Base-by-base conservation (phyloP, 23 red algal genomes). In the Gracilaria gracilis region DNA sequence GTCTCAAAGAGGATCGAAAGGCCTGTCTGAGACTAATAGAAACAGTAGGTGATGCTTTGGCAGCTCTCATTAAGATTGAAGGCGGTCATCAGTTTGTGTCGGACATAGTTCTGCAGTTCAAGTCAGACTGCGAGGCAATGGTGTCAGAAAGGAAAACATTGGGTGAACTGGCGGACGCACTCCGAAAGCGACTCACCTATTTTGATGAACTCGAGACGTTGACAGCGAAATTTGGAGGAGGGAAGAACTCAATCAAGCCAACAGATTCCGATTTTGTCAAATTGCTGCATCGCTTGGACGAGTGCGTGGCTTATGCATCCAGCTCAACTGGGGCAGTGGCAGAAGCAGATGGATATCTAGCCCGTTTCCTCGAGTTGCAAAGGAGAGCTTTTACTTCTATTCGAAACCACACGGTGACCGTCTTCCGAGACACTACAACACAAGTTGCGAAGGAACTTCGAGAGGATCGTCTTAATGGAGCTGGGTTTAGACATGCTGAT, bases 201-300 rank as follows among this genome's bases (percentile, higher is more conserved):
- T 96, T 96, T 83, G 94, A 96, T 23, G 82, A 96, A 80, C 94
- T 96, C 1, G 94, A 96, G 57, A 92, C 80, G 14, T 80, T 96
- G 15, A 84, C 81, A 17, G 38, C 75, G 25, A 85, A 88, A 74
- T 81, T 96, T 42, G 94, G 88, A n/a, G 83, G 46, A 20, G 94
- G 75, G 23, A 65, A 51, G 47, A 73, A 83, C 42, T 81, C 79
- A 21, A 90, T 92, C 15, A 61, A 83, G 38, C 88, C 80, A 17
- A 80, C 82, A 34, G 58, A 92, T 69, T 72, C 94, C 3, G 94
- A 93, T 50, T 92, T 92, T 73, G 77, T 96, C 70, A 91, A 71
- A 81, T 35, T 96, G 29, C 51, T 96, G 17, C 89, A 93, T 77
- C 88, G 94, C 40, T 17, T 96, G 12, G 94, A 96, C 66, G 94